Evolutionary conservation across 257 asterid genomes (phyloP).

Genomic region (Solanum rostratum): DNA sequence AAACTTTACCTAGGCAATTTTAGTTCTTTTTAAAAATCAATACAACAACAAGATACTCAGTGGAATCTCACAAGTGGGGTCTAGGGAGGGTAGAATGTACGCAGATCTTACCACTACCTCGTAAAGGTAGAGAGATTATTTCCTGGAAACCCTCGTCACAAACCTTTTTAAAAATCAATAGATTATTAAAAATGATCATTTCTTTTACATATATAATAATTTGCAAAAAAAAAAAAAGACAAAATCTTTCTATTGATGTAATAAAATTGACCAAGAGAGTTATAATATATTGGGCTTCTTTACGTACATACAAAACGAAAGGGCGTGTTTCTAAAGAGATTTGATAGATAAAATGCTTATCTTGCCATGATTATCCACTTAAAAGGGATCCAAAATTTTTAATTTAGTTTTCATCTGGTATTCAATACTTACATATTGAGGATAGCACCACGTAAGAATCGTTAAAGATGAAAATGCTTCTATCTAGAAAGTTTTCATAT

Average conservation of each 20-base stretch:
- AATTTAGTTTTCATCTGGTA: background rate
- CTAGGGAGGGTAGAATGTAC: no score
- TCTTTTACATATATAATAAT: background rate
- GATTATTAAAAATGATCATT: background rate
- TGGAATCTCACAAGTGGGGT: no score
- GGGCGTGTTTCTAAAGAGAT: background rate
- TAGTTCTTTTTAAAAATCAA: no score
- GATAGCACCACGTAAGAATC: background rate
- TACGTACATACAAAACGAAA: background rate
- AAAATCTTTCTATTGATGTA: background rate
- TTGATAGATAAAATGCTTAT: background rate
- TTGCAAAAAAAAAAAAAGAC: background rate
- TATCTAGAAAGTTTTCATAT: no score
- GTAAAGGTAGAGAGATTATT: no score
- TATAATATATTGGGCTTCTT: background rate
- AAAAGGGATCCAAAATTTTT: no score
- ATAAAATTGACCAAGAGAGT: background rate
- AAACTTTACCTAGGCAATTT: background rate
- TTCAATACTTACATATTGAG: background rate
- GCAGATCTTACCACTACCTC: no score
- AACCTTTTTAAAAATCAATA: no score
- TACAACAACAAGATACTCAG: no score
- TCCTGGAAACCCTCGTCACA: no score
- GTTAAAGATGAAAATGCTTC: background rate
- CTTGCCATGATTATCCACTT: no score